Evolutionary conservation across 768 basidiomycete genomes (phyloP).

Genomic region (Pulveroboletus sp.): DNA sequence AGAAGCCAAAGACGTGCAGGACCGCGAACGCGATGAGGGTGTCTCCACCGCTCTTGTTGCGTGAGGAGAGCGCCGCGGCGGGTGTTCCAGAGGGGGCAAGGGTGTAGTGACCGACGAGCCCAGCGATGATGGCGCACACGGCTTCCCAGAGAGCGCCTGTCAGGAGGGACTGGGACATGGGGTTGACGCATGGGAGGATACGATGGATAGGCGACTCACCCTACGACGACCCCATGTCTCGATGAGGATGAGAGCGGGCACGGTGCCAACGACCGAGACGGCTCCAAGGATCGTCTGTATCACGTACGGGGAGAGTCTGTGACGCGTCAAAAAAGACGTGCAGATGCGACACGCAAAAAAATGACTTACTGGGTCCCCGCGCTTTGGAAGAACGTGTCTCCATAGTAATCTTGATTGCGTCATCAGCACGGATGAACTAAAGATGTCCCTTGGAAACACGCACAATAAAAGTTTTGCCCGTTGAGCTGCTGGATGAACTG

Average conservation of each 20-base stretch:
- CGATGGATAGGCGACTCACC: conserved; percentile 30
- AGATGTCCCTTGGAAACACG: background rate
- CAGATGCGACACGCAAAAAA: background rate
- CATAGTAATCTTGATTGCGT: conserved; percentile 12
- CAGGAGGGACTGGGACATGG: background rate
- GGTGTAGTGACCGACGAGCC: conserved; percentile 66
- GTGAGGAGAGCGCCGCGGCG: conserved; percentile 40
- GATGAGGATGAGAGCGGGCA: conserved; percentile 65
- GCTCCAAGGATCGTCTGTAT: conserved; percentile 71
- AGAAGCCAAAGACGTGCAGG: conserved; percentile 66
- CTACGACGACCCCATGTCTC: conserved; percentile 71
- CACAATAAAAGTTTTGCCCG: conserved; percentile 17
- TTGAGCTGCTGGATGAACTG: conserved; percentile 16
- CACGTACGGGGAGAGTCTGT: conserved; percentile 58
- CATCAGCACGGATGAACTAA: background rate
- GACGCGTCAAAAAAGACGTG: background rate
- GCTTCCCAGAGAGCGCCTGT: conserved; percentile 56
- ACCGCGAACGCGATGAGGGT: conserved; percentile 70
- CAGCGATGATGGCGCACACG: conserved; percentile 59
- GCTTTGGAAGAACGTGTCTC: conserved; percentile 36
- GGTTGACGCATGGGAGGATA: background rate
- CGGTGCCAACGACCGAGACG: conserved; percentile 67
- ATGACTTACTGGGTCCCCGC: conserved; percentile 55
- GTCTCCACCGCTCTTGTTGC: conserved; percentile 50
- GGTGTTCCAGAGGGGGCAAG: conserved; percentile 53